Conservation (phyloP, 139 green algal species). For the Closterium sp. region DNA sequence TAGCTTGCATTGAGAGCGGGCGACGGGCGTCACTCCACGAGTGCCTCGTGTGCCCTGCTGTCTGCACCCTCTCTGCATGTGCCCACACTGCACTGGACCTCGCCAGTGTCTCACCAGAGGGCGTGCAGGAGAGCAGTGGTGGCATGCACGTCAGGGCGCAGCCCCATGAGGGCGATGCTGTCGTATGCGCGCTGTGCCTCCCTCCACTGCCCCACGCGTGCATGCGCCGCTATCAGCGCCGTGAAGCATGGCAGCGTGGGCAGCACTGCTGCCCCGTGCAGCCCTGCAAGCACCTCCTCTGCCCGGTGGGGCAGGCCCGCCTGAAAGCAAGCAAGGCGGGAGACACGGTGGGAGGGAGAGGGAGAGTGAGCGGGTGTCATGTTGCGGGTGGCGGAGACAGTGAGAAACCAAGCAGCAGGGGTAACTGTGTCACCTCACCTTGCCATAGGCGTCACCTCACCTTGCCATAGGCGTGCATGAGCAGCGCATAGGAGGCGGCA, state of each 20-base stretch:
- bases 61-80: too few species aligned
- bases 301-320: conserved; percentile 5
- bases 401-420: neutral
- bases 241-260: conserved; percentile 25
- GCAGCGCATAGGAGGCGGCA: conserved; percentile 6
- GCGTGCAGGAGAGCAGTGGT: neutral
- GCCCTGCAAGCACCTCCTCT: conserved; percentile 4
- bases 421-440: neutral
- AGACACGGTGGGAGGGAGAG: neutral
- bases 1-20: too few species aligned
- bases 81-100: too few species aligned
- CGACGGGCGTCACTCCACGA: too few species aligned
- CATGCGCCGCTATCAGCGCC: conserved; percentile 28
- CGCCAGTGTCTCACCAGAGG: neutral
- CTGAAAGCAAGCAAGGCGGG: neutral
- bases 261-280: conserved; percentile 6
- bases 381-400: neutral
- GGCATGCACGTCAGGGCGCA: neutral
- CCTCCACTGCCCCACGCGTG: neutral
- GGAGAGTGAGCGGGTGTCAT: neutral
- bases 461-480: conserved; percentile 26
- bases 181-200: conserved; percentile 31
- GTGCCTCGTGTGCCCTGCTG: too few species aligned
- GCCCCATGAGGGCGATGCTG: neutral
- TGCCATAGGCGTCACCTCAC: too few species aligned